Evolutionary conservation across 2,329 filamentous ascomycete species (phyloP), one percentile per base, ranked within the genome.

Genomic region (Harringtonia lauricola): DNA sequence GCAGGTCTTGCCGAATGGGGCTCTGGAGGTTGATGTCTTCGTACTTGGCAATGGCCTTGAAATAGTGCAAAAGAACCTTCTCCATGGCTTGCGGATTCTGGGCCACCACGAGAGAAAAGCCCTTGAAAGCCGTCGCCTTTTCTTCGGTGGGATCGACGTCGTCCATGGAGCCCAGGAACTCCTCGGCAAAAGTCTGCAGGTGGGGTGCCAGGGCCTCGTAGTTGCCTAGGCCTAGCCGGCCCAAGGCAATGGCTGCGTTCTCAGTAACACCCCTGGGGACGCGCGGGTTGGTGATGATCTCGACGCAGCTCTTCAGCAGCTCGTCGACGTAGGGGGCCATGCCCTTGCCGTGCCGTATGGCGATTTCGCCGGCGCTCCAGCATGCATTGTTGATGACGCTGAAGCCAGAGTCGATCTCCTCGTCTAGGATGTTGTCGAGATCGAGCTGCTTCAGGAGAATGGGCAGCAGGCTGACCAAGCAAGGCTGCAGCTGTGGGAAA

Each of bases 371-470:
- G 21, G 81, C 81, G 8, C 89, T 94, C 92, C 92, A 98, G 66
- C 90, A 96, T 19, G 92, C 90, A 59, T 98, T 98, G 72, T 96
- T 98, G 47, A 96, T 81, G 26, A 96, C 89, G 47, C 88, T 87
- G 60, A 95, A 95, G 14, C 81, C 82, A 17, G 78, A 83, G 50
- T 94, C 86, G 38, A 87, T 79, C 48, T 88, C 84, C 53, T 94
- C 86, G 48, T 89, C 83, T 17, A 79, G 64, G 41, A 88, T 75
- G 44, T 72, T 72, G 48, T 88, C 83, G 52, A 95, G 69, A 52
- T 96, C 89, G 24, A 98, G 76, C 59, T 96, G 89, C 54, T 80
- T 78, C 50, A 95, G 75, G n/a, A 95, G 67, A 39, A 90, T 79
- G 1, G 86, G 84, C 58, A 96, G 67, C 44, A 96, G 72, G 13